phyloP scores from a whole-genome alignment of 352 stramenopile species.

The Nannochloropsis limnetica region DNA sequence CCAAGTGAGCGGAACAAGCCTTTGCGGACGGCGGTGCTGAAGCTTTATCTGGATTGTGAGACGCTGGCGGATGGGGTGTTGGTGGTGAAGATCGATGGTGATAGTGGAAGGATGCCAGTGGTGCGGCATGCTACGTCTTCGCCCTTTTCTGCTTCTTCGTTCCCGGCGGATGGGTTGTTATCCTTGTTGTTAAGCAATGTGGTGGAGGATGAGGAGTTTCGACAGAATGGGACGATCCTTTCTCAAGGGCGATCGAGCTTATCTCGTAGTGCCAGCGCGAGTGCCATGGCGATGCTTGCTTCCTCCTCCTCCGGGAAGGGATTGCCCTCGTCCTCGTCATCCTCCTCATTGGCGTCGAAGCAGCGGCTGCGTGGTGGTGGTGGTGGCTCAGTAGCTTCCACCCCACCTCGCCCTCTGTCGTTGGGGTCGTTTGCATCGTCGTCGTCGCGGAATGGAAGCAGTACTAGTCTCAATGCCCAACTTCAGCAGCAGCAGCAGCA shows the following conservation, averaged over 20 bases:
- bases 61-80: not conserved
- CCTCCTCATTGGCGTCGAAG: not conserved
- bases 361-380: not conserved
- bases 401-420: not conserved
- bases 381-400: not conserved
- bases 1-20: not conserved
- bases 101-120: not conserved
- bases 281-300: not conserved
- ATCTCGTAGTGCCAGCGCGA: not conserved
- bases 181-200: conserved; percentile 6
- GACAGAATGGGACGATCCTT: not conserved
- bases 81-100: not conserved
- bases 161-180: not conserved
- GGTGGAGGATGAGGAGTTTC: conserved; percentile 26
- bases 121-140: not conserved
- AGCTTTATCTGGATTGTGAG: not conserved
- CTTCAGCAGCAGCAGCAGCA: not conserved
- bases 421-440: not conserved
- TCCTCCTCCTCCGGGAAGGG: not conserved
- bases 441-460: not conserved
- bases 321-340: not conserved
- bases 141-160: conserved; percentile 3
- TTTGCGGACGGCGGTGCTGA: conserved; percentile 6
- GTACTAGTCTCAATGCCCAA: not conserved
- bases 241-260: not conserved